phyloP scores from a whole-genome alignment of 306 rosid genomes.

The apple (Malus domestica) region DNA sequence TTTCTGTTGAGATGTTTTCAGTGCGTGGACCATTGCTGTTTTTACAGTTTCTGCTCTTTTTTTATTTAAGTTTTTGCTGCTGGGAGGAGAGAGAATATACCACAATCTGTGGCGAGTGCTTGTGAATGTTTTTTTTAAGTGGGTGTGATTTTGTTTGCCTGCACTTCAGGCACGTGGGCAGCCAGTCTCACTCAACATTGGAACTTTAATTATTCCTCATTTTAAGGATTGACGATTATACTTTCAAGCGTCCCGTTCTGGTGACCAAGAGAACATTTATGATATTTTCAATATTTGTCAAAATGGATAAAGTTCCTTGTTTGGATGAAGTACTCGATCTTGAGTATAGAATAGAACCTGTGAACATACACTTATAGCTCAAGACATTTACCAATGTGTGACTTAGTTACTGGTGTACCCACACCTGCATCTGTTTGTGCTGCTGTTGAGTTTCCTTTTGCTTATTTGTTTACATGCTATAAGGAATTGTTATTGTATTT shows the following conservation, averaged over 20 bases:
- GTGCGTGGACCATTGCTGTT: not conserved
- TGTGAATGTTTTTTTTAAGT: not conserved
- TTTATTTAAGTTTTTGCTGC: not conserved
- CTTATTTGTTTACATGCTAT: not conserved
- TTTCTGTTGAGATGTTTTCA: not conserved
- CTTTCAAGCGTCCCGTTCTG: not conserved
- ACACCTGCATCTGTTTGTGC: not conserved
- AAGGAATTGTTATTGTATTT: not conserved
- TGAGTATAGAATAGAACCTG: not conserved
- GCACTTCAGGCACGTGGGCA: not conserved
- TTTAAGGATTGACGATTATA: not conserved
- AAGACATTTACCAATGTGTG: not conserved
- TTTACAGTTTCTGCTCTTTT: not conserved
- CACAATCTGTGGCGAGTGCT: not conserved
- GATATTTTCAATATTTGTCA: not conserved
- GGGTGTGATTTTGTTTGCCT: not conserved
- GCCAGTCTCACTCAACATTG: not conserved
- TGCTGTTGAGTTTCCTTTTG: not conserved
- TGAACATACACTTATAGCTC: not conserved
- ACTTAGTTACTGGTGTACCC: not conserved
- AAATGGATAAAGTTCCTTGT: not conserved
- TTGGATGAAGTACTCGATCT: not conserved
- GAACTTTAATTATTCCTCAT: not conserved
- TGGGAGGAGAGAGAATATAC: not conserved
- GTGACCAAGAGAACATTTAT: not conserved